Conservation (phyloP, 1,139 yeast genomes). For the Kluyveromyces sp. region DNA sequence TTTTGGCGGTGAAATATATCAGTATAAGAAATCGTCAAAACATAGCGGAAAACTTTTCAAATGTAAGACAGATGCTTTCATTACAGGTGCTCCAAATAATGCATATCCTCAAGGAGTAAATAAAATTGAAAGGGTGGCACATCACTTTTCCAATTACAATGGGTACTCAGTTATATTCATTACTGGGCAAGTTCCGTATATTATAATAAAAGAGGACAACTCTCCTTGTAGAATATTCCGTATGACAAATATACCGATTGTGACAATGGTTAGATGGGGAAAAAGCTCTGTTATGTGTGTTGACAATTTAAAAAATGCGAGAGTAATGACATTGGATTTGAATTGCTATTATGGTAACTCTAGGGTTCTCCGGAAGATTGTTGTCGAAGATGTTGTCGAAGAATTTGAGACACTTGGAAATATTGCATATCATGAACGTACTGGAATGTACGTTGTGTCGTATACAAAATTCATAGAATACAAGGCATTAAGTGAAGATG, state of each 20-base stretch:
- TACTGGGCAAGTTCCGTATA: slow-evolving; percentile 68
- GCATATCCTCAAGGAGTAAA: slow-evolving; percentile 60
- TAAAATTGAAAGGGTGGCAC: slow-evolving; percentile 58
- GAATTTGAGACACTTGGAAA: slow-evolving; percentile 63
- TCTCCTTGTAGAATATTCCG: slow-evolving; percentile 62
- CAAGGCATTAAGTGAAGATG: slow-evolving; percentile 70
- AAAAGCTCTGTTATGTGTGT: slow-evolving; percentile 48
- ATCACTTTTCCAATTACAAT: slow-evolving; percentile 50
- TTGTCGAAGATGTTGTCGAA: slow-evolving; percentile 21
- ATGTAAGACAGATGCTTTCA: slow-evolving; percentile 39
- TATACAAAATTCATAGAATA: slow-evolving; percentile 55
- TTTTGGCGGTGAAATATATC: slow-evolving; percentile 67
- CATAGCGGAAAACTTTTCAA: slow-evolving; percentile 37
- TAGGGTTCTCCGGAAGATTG: slow-evolving; percentile 51
- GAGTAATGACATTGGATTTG: slow-evolving; percentile 45
- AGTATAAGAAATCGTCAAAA: slow-evolving; percentile 54
- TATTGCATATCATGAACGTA: slow-evolving; percentile 63
- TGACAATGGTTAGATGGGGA: slow-evolving; percentile 42
- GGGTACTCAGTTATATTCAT: slow-evolving; percentile 59
- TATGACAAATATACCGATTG: slow-evolving; percentile 56
- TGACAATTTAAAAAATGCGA: slow-evolving; percentile 63
- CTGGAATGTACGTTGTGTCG: slow-evolving; percentile 60
- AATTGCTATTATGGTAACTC: slow-evolving; percentile 51
- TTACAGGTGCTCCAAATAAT: slow-evolving; percentile 73
- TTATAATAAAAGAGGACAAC: slow-evolving; percentile 56